phyloP scores from a whole-genome alignment of 2,329 filamentous ascomycete species.

The Epichloe glyceriae region DNA sequence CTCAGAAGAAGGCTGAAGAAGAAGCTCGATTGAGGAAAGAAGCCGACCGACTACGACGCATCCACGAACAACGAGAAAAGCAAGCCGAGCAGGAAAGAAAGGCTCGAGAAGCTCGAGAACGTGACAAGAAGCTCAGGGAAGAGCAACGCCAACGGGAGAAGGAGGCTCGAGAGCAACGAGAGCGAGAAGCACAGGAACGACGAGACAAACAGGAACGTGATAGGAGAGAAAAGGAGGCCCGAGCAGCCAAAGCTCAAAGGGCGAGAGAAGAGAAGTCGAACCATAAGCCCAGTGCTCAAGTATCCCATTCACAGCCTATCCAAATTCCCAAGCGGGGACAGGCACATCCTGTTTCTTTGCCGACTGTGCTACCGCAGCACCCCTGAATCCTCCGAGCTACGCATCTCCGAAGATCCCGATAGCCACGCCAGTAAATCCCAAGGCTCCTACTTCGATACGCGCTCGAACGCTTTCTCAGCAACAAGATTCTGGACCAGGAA shows the following conservation, averaged over 20 bases:
- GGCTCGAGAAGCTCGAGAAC: slow-evolving; percentile 43
- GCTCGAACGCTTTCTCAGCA: slow-evolving; percentile 70
- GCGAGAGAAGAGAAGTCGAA: slow-evolving; percentile 52
- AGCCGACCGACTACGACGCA: slow-evolving; percentile 64
- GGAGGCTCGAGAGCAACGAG: slow-evolving; percentile 57
- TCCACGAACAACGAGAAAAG: slow-evolving; percentile 74
- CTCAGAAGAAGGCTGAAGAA: slow-evolving; percentile 79
- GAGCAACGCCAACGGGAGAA: slow-evolving; percentile 71
- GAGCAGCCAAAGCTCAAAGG: slow-evolving; percentile 45
- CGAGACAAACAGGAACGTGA: slow-evolving; percentile 48
- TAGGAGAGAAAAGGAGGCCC: slow-evolving; percentile 47
- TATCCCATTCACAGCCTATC: slow-evolving; percentile 11
- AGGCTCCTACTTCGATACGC: slow-evolving; percentile 67
- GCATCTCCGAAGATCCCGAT: slow-evolving; percentile 70
- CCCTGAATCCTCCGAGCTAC: slow-evolving; percentile 41
- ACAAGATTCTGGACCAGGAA: slow-evolving; percentile 56
- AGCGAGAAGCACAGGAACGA: slow-evolving; percentile 55
- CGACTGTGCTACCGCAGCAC: slow-evolving; percentile 44
- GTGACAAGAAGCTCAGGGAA: slow-evolving; percentile 75
- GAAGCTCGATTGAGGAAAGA: slow-evolving; percentile 79
- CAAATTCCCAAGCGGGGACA: slow-evolving; percentile 13
- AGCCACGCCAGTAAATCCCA: slow-evolving; percentile 70
- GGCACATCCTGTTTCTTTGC: slow-evolving; percentile 28
- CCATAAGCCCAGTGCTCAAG: slow-evolving; percentile 26
- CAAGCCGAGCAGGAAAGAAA: slow-evolving; percentile 80